Base-by-base conservation (phyloP, 805 yeast genomes). In the Schwanniomyces polymorphus region DNA sequence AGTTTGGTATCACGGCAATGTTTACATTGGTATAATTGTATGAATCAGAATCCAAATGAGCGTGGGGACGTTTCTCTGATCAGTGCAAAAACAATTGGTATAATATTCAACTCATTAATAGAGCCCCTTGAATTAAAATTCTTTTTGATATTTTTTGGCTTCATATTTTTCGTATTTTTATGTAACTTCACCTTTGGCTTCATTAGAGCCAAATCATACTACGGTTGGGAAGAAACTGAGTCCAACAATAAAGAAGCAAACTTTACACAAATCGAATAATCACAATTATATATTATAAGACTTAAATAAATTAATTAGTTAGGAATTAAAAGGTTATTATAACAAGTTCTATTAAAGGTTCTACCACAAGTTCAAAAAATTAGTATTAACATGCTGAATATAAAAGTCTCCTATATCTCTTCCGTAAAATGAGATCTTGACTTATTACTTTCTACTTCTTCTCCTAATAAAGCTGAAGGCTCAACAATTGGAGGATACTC, bases 121-220 rank as follows among this genome's bases (percentile, higher is more conserved):
- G 88, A 86, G 52, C 91, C 90, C 0, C 73, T 87, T 38, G 84
- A 88, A 3, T 65, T 76, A 51, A 83, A 85, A 59, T 80, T 86
- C 16, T 69, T 83, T 39, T 28, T 73, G 4, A 73, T 82, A 3
- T 57, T 79, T 10, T 53, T 72, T 4, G 52, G 74, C 8, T 65
- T 75, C 9, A 55, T 74, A 0, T 67, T 75, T n/a, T 67, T 80
- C 68, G 58, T 78, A 16, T 86, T 84, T 58, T 70, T 78, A 4
- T 77, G 84, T 25, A 87, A 87, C 58, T 82, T 86, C 51, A 63
- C 80, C 2, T 80, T 84, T 59, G 91, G 91, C 0, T 86, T 82
- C 52, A 68, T 85, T 4, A 68, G 89, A 45, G 90, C 81, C 5
- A 75, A 69, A 53, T 62, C 72, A 12, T 78, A 75, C 51, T 78